These are phyloP conservation scores for Paramecium tetraurelia DNA, from an alignment of 73 alveolate species.

Conservation along the genomic window DNA sequence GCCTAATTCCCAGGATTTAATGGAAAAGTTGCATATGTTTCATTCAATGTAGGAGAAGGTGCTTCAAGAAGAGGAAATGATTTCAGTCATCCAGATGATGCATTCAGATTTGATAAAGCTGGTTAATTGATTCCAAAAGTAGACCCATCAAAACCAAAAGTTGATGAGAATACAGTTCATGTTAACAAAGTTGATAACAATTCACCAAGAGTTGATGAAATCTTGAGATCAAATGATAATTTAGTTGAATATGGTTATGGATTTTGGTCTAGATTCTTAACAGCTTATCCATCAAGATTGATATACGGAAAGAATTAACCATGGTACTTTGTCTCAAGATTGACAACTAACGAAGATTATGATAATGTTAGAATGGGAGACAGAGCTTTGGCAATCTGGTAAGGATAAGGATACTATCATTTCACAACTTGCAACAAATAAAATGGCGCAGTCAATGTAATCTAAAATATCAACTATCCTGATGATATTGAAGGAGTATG, in stretches of 20 bases:
- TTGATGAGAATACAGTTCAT: not conserved
- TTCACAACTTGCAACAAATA: constrained; percentile 4
- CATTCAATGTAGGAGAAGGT: constrained; percentile 52
- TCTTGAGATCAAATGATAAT: not conserved
- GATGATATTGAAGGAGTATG: constrained; percentile 57
- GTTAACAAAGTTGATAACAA: not conserved
- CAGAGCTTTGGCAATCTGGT: constrained; percentile 50
- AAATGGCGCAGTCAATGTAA: constrained; percentile 2
- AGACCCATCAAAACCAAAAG: constrained; percentile 40
- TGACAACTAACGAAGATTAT: not conserved
- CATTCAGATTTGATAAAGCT: constrained; percentile 36
- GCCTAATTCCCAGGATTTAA: not conserved
- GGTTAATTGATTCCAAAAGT: constrained; percentile 20
- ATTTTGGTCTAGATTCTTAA: constrained; percentile 41
- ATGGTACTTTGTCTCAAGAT: constrained; percentile 47
- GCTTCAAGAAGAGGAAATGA: constrained; percentile 15
- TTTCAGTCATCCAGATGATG: constrained; percentile 36
- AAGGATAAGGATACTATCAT: constrained; percentile 54
- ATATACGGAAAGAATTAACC: constrained; percentile 14
- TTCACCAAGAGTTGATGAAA: constrained; percentile 24
- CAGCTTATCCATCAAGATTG: constrained; percentile 25
- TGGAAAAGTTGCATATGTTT: constrained; percentile 44
- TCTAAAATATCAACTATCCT: constrained; percentile 25
- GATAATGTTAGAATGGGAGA: constrained; percentile 51
- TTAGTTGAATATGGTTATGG: constrained; percentile 53